Base-by-base conservation (phyloP, 306 rosid genomes). In the Prunus mira region DNA sequence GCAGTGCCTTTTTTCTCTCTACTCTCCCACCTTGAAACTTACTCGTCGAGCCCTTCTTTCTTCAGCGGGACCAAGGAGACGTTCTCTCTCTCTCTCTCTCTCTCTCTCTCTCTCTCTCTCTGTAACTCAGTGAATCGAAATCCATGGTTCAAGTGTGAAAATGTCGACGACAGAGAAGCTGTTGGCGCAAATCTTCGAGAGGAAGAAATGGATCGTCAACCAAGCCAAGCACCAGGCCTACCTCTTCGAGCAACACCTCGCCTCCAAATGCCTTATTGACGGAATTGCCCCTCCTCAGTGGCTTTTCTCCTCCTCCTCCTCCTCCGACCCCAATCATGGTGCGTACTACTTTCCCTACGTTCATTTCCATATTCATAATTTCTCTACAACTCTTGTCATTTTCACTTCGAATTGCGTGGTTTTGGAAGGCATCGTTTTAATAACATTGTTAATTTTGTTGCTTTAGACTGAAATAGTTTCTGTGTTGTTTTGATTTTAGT, bases 261-360 rank as follows among this genome's bases (percentile, higher is more conserved):
- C 82, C 9, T 83, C 96, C 65, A 88, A 92, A 87, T 91, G 91
- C 90, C 77, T 91, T 12, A 83, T 96, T 75, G 86, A 86, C 55
- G 99, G 98, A 81, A 84, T 92, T 28, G 55, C 34, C 57, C 98
- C 97, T 82, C 97, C 98, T 11, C 84, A 88, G 2, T 96, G 97
- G 97, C 88, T 96, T 12, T 28, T 77, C 19, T 79, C 82, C 75
- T 89, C 43, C 41, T 34, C 76, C n/a, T n/a, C n/a, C 32, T 38
- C 76, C 34, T 86, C 87, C 9, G 83, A 83, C 74, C 79, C 86
- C 52, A 65, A 72, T 52, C 91, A 27, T 61, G 65, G 96, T 96
- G 84, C 52, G 54, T 15, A 14, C 5, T 27, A 27, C 41, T 61
- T 46, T 43, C 12, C 30, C 13, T 7, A 5, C 76, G n/a, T 49